Evolutionary conservation across 306 rosid genomes (phyloP).

Genomic region (Geum urbanum): DNA sequence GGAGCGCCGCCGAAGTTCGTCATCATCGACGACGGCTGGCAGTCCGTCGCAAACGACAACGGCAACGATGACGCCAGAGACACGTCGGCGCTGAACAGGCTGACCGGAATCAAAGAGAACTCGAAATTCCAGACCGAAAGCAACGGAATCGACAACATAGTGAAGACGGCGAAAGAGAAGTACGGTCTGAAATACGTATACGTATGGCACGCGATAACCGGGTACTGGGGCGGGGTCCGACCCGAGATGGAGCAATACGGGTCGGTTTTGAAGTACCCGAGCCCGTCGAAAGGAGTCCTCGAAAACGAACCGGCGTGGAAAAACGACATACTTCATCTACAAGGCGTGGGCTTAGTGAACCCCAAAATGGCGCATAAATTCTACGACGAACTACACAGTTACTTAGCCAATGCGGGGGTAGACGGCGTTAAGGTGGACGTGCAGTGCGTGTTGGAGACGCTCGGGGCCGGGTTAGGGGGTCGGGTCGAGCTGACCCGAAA

Average conservation of each 20-base stretch:
- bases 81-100: constrained; percentile 29
- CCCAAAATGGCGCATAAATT: constrained; percentile 59
- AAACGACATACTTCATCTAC: constrained; percentile 43
- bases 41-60: constrained; percentile 50
- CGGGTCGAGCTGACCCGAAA: constrained; percentile 71
- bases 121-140: constrained; percentile 56
- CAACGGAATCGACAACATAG: constrained; percentile 60
- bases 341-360: constrained; percentile 72
- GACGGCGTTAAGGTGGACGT: constrained; percentile 97
- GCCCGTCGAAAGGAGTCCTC: constrained; percentile 49
- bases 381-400: constrained; percentile 66
- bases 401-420: constrained; percentile 65
- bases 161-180: constrained; percentile 54
- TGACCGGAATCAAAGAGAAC: constrained; percentile 69
- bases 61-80: constrained; percentile 22
- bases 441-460: constrained; percentile 82
- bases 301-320: constrained; percentile 85
- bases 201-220: constrained; percentile 94
- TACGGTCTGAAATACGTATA: constrained; percentile 64
- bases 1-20: constrained; percentile 81
- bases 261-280: constrained; percentile 50
- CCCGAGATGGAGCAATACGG: constrained; percentile 68
- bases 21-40: constrained; percentile 94
- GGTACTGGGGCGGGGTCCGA: constrained; percentile 92
- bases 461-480: constrained; percentile 74